phyloP scores from a whole-genome alignment of 1,139 yeast species.

The Magnusiomyces magnusii region DNA sequence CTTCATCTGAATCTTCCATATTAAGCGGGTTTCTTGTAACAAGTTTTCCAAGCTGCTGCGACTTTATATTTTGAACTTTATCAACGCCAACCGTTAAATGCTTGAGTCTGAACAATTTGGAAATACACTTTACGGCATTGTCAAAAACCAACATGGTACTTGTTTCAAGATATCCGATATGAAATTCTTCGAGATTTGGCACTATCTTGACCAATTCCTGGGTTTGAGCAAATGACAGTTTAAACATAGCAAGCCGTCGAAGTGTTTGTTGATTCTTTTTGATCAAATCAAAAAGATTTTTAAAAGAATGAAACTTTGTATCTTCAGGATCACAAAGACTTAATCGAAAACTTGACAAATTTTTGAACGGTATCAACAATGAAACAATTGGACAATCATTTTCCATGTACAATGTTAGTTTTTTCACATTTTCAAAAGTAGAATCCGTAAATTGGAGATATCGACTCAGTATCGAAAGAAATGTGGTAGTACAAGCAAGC shows the following conservation, averaged over 20 bases:
- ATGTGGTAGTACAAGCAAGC: not conserved
- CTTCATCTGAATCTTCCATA: no score
- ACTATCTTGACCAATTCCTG: not conserved
- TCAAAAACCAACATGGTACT: not conserved
- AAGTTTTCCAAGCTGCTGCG: not conserved
- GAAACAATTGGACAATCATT: not conserved
- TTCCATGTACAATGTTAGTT: not conserved
- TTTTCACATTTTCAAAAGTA: not conserved
- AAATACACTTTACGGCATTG: not conserved
- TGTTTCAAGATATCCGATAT: not conserved
- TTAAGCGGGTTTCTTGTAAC: not conserved
- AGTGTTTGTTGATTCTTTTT: not conserved
- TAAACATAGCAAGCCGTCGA: not conserved
- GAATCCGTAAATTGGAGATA: not conserved
- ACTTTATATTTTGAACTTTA: not conserved
- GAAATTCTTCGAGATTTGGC: conserved; percentile 1
- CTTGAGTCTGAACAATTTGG: not conserved
- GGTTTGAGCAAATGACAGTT: not conserved
- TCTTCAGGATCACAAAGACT: not conserved
- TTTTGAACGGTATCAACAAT: not conserved
- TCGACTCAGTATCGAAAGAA: not conserved
- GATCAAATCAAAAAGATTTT: not conserved
- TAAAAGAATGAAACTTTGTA: not conserved
- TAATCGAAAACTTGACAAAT: not conserved
- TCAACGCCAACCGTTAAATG: not conserved